Percentiles rank a stretch among this genome's conserved stretches.
phyloP scores from a whole-genome alignment of 306 rosid genomes.

The Cicer pinnatifidum region DNA sequence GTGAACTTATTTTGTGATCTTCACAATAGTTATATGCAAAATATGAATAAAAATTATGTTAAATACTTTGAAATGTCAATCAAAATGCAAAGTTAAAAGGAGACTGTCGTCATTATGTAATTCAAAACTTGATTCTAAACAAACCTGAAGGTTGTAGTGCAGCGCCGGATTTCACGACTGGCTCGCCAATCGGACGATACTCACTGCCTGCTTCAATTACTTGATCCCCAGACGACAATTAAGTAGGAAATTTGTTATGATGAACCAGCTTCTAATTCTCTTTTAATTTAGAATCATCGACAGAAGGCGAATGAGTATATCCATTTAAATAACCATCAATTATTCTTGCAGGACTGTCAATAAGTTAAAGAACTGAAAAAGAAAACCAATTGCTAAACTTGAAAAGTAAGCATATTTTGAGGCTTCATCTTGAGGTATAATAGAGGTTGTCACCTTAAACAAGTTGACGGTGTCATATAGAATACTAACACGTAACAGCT shows the following conservation, averaged over 20 bases:
- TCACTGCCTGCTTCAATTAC: constrained; percentile 51
- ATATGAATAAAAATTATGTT: neutral
- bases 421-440: constrained; percentile 63
- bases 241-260: constrained; percentile 38
- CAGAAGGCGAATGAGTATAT: constrained; percentile 3
- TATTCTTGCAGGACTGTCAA: constrained; percentile 45
- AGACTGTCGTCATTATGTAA: neutral
- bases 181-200: constrained; percentile 71
- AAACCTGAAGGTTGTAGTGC: constrained; percentile 86
- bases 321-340: constrained; percentile 38
- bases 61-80: neutral
- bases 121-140: constrained; percentile 36
- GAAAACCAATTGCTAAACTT: constrained; percentile 84
- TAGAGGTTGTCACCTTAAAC: constrained; percentile 43
- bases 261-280: constrained; percentile 37
- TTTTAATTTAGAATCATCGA: constrained; percentile 29
- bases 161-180: constrained; percentile 72
- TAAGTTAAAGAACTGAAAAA: constrained; percentile 72
- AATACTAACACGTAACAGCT: constrained; percentile 51
- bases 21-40: too few species aligned
- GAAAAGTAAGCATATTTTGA: constrained; percentile 58
- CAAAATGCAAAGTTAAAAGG: neutral
- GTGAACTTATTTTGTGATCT: too few species aligned
- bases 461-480: constrained; percentile 64
- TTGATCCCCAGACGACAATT: constrained; percentile 72